A percentile compares a stretch with the other conserved stretches of the same genome.
phyloP scores from a whole-genome alignment of 1,284 basidiomycete genomes.

The Inonotus obliquus region DNA sequence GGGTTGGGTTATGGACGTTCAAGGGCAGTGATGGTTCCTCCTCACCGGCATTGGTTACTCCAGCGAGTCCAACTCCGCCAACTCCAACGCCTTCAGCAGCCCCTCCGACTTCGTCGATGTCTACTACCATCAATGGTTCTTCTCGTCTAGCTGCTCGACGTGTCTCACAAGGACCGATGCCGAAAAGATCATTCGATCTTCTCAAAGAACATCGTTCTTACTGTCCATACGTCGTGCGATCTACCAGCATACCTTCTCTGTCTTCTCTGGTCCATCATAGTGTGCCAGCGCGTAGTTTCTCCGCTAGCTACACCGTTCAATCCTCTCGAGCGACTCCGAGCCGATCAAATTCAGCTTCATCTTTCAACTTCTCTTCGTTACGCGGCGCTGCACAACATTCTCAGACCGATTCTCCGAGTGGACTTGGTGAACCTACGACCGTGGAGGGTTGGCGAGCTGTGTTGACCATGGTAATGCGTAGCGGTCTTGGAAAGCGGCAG shows the following conservation, averaged over 20 bases:
- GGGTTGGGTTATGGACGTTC: constrained; percentile 75
- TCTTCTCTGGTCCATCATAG: constrained; percentile 30
- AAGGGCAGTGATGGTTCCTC: constrained; percentile 15
- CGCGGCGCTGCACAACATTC: constrained; percentile 11
- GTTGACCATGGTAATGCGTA: constrained; percentile 56
- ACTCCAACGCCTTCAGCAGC: constrained; percentile 17
- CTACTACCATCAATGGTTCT: not conserved
- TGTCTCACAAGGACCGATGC: constrained; percentile 21
- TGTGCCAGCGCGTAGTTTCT: not conserved
- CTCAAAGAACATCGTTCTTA: constrained; percentile 76
- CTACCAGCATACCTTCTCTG: constrained; percentile 58
- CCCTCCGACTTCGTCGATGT: not conserved
- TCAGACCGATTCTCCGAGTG: not conserved
- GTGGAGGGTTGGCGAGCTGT: constrained; percentile 79
- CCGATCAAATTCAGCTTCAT: constrained; percentile 9
- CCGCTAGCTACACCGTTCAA: not conserved
- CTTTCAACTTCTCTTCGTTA: constrained; percentile 11
- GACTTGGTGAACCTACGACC: constrained; percentile 22
- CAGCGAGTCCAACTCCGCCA: not conserved
- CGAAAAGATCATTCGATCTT: constrained; percentile 60
- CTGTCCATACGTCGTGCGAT: constrained; percentile 73
- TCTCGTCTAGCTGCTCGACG: constrained; percentile 14
- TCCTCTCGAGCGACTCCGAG: not conserved
- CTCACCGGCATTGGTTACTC: constrained; percentile 1
- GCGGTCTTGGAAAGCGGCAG: constrained; percentile 56